Conservation (phyloP, 345 rosid species). For the Linum trigynum region DNA sequence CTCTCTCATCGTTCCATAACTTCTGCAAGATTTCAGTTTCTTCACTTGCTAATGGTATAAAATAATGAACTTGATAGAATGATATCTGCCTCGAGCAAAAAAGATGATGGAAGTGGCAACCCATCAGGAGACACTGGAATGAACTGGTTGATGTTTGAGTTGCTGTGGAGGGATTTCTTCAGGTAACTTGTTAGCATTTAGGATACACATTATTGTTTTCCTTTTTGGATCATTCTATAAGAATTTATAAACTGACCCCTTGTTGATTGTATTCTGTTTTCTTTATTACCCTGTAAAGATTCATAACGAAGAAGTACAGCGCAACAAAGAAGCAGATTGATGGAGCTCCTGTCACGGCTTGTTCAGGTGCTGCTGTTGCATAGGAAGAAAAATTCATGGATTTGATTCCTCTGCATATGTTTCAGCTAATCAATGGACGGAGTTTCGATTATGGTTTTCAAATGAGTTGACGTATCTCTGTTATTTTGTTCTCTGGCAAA, state of each 20-base stretch:
- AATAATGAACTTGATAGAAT: slow-evolving; percentile 8
- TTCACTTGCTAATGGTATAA: not conserved
- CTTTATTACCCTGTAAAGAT: slow-evolving; percentile 32
- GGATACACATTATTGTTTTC: not conserved
- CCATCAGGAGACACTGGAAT: slow-evolving; percentile 39
- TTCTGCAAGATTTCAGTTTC: too few species aligned
- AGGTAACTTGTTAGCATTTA: slow-evolving; percentile 35
- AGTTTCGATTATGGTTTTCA: not conserved
- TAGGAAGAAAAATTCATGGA: slow-evolving; percentile 14
- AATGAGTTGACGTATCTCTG: not conserved
- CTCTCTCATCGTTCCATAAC: too few species aligned
- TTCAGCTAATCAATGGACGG: not conserved
- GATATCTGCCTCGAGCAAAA: slow-evolving; percentile 24
- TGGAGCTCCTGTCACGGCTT: slow-evolving; percentile 62
- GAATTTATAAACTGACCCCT: not conserved
- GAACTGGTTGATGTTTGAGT: slow-evolving; percentile 78
- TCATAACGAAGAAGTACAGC: slow-evolving; percentile 77
- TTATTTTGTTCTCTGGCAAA: slow-evolving; percentile 5
- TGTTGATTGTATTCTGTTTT: not conserved
- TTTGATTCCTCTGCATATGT: too few species aligned
- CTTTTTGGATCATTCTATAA: not conserved
- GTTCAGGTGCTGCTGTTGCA: slow-evolving; percentile 49
- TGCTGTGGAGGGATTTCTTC: slow-evolving; percentile 97
- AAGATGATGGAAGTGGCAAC: slow-evolving; percentile 23
- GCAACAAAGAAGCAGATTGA: slow-evolving; percentile 47